Evolutionary conservation across 345 rosid species (phyloP).

Genomic region (Salix brachista): DNA sequence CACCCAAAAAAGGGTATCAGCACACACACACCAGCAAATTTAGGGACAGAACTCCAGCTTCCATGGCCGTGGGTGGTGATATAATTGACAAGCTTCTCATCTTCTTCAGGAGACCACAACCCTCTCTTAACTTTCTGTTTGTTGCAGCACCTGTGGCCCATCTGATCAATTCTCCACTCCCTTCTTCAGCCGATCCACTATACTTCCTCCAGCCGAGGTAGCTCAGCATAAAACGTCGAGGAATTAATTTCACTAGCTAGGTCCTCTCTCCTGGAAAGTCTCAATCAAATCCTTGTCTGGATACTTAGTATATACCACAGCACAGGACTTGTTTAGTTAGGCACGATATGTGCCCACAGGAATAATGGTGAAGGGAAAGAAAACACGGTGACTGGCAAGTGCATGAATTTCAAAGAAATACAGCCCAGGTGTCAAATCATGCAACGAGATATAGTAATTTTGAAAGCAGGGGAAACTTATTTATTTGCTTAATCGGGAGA

Average conservation of each 20-base stretch:
- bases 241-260: background rate
- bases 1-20: background rate
- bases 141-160: slow-evolving; percentile 71
- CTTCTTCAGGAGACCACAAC: slow-evolving; percentile 80
- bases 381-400: background rate
- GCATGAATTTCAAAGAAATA: background rate
- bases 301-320: background rate
- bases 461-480: too few species aligned
- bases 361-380: background rate
- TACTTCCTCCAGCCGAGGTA: background rate
- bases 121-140: slow-evolving; percentile 76
- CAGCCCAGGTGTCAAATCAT: background rate
- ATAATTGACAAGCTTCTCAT: slow-evolving; percentile 53
- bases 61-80: slow-evolving; percentile 66
- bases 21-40: slow-evolving; percentile 46
- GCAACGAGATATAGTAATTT: too few species aligned
- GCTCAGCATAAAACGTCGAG: background rate
- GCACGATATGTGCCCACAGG: background rate
- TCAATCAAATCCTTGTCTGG: background rate
- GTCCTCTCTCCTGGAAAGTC: background rate
- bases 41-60: slow-evolving; percentile 79
- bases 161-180: background rate
- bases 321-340: background rate
- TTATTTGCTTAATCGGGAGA: too few species aligned
- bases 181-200: background rate